These are phyloP conservation scores for Hericium coralloides DNA, from an alignment of 768 basidiomycete species.

Conservation along the genomic window DNA sequence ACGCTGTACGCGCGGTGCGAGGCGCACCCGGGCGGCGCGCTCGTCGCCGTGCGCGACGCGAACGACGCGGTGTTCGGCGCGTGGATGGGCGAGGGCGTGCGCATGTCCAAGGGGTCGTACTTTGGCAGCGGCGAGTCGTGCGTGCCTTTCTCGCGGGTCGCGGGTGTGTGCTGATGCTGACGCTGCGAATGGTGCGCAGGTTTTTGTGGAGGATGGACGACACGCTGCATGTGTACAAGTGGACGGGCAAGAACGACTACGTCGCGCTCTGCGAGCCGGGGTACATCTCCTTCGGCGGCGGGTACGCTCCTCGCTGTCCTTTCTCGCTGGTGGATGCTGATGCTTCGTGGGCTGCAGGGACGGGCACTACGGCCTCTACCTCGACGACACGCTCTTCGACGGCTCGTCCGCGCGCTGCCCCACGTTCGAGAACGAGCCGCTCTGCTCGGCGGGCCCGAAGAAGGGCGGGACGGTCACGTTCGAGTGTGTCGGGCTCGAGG, in stretches of 20 bases:
- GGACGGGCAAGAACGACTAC: conserved; percentile 88
- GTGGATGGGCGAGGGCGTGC: conserved; percentile 72
- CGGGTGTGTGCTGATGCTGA: not conserved
- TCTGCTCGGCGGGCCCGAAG: conserved; percentile 45
- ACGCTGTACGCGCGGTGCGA: conserved; percentile 74
- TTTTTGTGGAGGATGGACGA: conserved; percentile 65
- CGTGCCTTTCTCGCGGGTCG: conserved; percentile 11
- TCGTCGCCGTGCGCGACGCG: conserved; percentile 62
- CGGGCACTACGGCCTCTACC: conserved; percentile 81
- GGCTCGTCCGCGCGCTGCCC: conserved; percentile 82
- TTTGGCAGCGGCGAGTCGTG: conserved; percentile 89
- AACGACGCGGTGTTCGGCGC: conserved; percentile 67
- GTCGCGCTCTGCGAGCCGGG: conserved; percentile 77
- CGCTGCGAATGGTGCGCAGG: conserved; percentile 25
- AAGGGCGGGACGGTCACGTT: conserved; percentile 51
- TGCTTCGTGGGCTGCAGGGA: conserved; percentile 37
- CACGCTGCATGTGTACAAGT: conserved; percentile 55
- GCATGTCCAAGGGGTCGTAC: conserved; percentile 49
- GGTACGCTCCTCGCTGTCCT: conserved; percentile 38
- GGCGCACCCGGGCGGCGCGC: conserved; percentile 32
- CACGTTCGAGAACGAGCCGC: conserved; percentile 80
- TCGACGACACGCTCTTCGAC: conserved; percentile 72
- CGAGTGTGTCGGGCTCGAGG: conserved; percentile 87
- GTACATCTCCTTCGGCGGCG: conserved; percentile 86
- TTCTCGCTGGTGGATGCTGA: conserved; percentile 4